Evolutionary conservation across 768 basidiomycete genomes (phyloP), one percentile per base, ranked within the genome.

Genomic region (Arthromyces matolae): DNA sequence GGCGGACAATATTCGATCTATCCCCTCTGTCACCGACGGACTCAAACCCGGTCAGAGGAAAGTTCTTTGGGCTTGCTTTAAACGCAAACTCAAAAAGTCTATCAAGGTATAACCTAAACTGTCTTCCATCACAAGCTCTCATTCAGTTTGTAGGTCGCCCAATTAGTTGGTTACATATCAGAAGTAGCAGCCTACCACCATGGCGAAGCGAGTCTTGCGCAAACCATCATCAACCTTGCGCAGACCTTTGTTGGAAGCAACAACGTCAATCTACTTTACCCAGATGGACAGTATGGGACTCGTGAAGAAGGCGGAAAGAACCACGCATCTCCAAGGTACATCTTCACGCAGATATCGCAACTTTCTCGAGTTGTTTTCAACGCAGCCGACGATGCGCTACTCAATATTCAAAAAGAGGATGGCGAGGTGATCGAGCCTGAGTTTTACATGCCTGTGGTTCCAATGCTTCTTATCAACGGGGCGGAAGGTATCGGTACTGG

Each of bases 1-100:
- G 92, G 96, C 96, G 4, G 96, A 99, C 62, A 98, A 98, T 60
- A 80, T 96, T 54, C 93, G 96, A 47, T 99, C 96, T 4, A 98
- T 99, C 55, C 96, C 96, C 2, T 96, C 88, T 0, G 79, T 91
- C 13, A 83, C 84, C 10, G 96, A 98, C 63, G 96, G 96, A 36
- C 72, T 99, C 48, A 99, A 99, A 67, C 95, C 96, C 32, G 94
- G 93, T 64, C 96, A 99, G 61, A 77, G 96, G 31, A 99, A 99
- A 64, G 91, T 99, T 35, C 79, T 98, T 25, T 98, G 93, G 83
- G 92, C 77, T 57, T 93, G 89, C 66, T 98, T 97, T 78, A 96
- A 90, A 69, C 83, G 90, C 47, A 97, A 97, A 54, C 68, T 96
- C 55, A 92, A 87, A 72, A 82, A 79, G 55, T 90, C 95, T 65